Evolutionary conservation across 1,284 basidiomycete genomes (phyloP).

Genomic region (Boletus nobilissimus): DNA sequence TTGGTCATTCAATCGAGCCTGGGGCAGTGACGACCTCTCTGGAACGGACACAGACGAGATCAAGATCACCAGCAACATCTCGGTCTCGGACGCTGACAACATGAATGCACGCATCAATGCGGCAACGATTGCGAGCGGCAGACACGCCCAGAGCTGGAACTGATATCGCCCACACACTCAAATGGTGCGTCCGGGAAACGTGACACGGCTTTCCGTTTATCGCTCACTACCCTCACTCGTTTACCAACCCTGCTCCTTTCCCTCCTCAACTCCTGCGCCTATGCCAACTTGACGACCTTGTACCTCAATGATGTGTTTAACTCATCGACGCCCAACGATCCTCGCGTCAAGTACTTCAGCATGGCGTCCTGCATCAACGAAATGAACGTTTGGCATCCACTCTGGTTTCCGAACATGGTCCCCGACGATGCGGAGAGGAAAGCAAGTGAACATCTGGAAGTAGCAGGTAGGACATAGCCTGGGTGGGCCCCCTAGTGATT

Average conservation of each 20-base stretch:
- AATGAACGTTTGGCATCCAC: conserved; percentile 89
- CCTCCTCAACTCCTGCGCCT: conserved; percentile 95
- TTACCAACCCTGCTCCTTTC: conserved; percentile 90
- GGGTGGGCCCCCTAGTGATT: too few relatives aligned
- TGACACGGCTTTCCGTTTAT: conserved; percentile 49
- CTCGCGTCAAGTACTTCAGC: conserved; percentile 90
- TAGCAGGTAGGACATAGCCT: conserved; percentile 14
- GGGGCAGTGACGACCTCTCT: too few relatives aligned
- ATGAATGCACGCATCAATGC: conserved; percentile 46
- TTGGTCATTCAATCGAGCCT: too few relatives aligned
- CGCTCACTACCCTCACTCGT: conserved; percentile 75
- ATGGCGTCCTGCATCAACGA: conserved; percentile 82
- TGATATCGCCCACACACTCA: conserved; percentile 21
- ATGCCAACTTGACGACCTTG: conserved; percentile 90
- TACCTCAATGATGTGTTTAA: conserved; percentile 93
- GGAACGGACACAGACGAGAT: conserved; percentile 29
- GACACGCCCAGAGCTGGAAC: conserved; percentile 28
- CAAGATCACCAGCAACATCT: conserved; percentile 73
- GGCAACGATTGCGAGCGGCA: conserved; percentile 17
- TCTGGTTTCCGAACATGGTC: conserved; percentile 97
- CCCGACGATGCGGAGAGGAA: conserved; percentile 82
- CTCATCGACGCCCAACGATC: conserved; percentile 87
- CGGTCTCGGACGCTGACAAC: conserved; percentile 76
- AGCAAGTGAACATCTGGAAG: conserved; percentile 53
- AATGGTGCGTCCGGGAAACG: conserved; percentile 44